Base-by-base conservation (phyloP, 192 early-diverging fungal genomes). In the Coemansia sp. region DNA sequence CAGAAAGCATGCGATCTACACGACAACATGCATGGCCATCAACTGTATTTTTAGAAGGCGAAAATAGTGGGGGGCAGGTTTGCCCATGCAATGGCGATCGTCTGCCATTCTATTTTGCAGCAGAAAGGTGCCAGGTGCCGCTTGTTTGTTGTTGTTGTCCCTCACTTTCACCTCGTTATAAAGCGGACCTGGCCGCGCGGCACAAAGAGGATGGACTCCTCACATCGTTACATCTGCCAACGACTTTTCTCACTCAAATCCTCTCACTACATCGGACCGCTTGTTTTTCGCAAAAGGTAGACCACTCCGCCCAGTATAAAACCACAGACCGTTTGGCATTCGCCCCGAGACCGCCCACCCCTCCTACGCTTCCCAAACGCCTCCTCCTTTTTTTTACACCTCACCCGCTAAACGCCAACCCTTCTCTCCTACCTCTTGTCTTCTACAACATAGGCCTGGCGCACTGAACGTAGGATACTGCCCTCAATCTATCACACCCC, bases 401-500 rank as follows among this genome's bases (percentile, higher is more conserved):
- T 60, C 58, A 15, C 36, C 45, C 65, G 31, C 57, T 62, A 53
- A 41, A 68, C 62, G 49, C 64, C 32, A 32, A 41, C 46, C 56
- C 40, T 61, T 51, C 36, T 14, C 47, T 65, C 43, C 47, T 56
- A 49, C 39, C 27, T 22, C 32, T 57, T 47, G 35, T 53, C 29
- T 46, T 62, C 49, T 49, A 65, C 70, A 53, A 45, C 42, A 66
- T 80, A 80, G 77, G 72, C 77, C 77, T 65, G 77, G 72, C 57
- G 78, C 78, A 72, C 72, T 69, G 73, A 75, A 61, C 73, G 61
- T 75, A 75, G 78, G 73, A 75, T 68, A 71, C 27, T 49, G 47
- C 29, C 59, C 46, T 68, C 67, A 69, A 60, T 70, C 62, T 64
- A 67, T 41, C 60, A 46, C 46, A 65, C 14, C 59, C 45, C 61